These are phyloP conservation scores for Arthrinium puccinioides DNA, from an alignment of 2,329 filamentous ascomycete species.

Conservation along the genomic window DNA sequence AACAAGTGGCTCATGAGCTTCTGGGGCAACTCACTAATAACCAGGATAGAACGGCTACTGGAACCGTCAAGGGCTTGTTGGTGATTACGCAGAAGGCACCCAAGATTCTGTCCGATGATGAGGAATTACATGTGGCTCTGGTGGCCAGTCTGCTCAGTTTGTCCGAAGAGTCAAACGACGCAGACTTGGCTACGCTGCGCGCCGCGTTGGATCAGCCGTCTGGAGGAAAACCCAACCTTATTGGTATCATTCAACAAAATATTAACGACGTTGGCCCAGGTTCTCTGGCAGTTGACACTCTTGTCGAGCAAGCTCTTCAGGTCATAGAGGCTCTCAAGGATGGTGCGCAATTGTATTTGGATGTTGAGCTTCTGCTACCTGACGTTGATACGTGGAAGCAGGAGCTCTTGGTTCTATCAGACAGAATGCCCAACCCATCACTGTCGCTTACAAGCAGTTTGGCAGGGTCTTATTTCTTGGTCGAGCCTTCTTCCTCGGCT, in stretches of 20 bases:
- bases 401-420: constrained; percentile 51
- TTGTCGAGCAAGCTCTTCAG: constrained; percentile 40
- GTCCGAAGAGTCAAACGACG: constrained; percentile 38
- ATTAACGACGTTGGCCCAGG: constrained; percentile 40
- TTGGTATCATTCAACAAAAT: constrained; percentile 47
- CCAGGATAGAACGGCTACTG: constrained; percentile 14
- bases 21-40: constrained; percentile 11
- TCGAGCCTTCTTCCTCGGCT: constrained; percentile 24
- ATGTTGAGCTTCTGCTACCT: constrained; percentile 53
- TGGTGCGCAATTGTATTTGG: constrained; percentile 21
- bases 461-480: constrained; percentile 62
- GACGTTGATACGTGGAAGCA: constrained; percentile 56
- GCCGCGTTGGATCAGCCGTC: constrained; percentile 36
- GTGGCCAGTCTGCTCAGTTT: constrained; percentile 46
- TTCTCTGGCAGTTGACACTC: constrained; percentile 46
- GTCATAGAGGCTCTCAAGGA: constrained; percentile 27
- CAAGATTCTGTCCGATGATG: constrained; percentile 34
- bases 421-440: constrained; percentile 47
- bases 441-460: constrained; percentile 69
- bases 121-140: constrained; percentile 39
- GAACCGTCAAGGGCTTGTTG: constrained; percentile 38
- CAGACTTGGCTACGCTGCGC: constrained; percentile 34
- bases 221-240: constrained; percentile 34
- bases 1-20: constrained; percentile 26
- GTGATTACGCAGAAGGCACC: constrained; percentile 38